A percentile compares a stretch with the other conserved stretches of the same genome.
These are phyloP conservation scores for Stipa capillata DNA, from an alignment of 176 grass and related monocot genomes.

Conservation along the genomic window DNA sequence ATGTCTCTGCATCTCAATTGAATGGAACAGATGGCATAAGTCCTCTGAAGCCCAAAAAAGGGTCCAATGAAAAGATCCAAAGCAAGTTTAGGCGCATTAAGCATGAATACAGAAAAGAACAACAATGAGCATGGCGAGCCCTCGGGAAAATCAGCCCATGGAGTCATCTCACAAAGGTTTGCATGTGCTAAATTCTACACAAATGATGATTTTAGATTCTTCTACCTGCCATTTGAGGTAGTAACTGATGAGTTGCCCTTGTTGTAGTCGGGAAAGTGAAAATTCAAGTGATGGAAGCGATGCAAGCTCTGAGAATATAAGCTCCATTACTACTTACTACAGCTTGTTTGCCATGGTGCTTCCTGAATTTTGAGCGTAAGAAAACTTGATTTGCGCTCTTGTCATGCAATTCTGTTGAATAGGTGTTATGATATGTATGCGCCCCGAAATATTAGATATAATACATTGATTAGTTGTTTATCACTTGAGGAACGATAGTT, in stretches of 20 bases:
- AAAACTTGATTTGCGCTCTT: not conserved
- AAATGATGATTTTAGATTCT: not conserved
- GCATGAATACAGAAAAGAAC: conserved; percentile 73
- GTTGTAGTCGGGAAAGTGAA: conserved; percentile 72
- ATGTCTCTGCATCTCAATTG: too few relatives aligned
- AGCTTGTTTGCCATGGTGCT: too few relatives aligned
- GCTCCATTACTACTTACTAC: too few relatives aligned
- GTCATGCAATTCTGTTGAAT: too few relatives aligned
- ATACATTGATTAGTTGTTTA: too few relatives aligned
- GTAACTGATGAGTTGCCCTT: conserved; percentile 18
- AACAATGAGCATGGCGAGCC: conserved; percentile 41
- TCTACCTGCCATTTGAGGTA: not conserved
- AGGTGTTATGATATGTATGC: too few relatives aligned
- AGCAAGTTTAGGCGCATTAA: conserved; percentile 88
- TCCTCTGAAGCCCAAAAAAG: conserved; percentile 64
- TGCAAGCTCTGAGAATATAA: conserved; percentile 72
- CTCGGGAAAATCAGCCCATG: conserved; percentile 58
- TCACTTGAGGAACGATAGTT: too few relatives aligned
- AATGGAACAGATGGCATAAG: conserved; percentile 56
- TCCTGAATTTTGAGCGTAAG: too few relatives aligned
- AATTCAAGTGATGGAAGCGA: conserved; percentile 77
- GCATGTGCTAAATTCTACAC: not conserved
- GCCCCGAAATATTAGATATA: too few relatives aligned
- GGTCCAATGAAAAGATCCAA: conserved; percentile 66
- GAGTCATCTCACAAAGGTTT: conserved; percentile 57